Evolutionary conservation across 202 grass and related monocot genomes (phyloP), one percentile per base, ranked within the genome.

Genomic region (Zoysia matrella): DNA sequence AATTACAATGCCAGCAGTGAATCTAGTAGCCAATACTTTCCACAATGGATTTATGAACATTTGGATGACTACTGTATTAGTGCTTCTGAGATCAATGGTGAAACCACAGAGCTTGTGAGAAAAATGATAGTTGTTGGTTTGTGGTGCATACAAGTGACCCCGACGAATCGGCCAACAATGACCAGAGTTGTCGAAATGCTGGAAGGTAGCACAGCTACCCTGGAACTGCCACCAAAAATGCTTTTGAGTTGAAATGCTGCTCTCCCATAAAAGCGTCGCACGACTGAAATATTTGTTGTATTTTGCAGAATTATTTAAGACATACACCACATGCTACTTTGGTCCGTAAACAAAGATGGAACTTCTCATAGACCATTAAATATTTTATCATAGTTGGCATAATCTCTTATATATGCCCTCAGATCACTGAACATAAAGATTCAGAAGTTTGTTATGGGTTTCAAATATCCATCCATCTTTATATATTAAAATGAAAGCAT

Each of bases 21-120:
- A 43, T 69, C 74, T 46, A 82, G 51, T 6, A 87, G 81, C 74
- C 81, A 92, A 43, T 89, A 92, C 80, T 92, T 90, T 67, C 87
- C 87, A 9, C 67, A 87, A 0, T 92, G 87, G 90, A 78, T 92
- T 60, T 92, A 89, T 70, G 90, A 92, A 8, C 67, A 92, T 75
- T 9, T 92, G 7, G 73, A 89, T 48, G 75, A 92, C 11, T 82
- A 87, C 0, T 86, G 81, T 49, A 45, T 65, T 3, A 39, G 76
- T 53, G 77, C 72, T 87, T 83, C 53, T 78, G 77, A 81, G 40
- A 68, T 89, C 11, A 71, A 69, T 53, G 63, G 72, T 49, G 87
- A 87, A 64, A 82, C 66, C 15, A 78, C 77, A 1, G 90, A 84
- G 62, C 53, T 87, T 42, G 73, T 86, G 3, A 87, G 79, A 50